Evolutionary conservation across 805 yeast species (phyloP).

Genomic region (Kurtzmaniella cleridarum): DNA sequence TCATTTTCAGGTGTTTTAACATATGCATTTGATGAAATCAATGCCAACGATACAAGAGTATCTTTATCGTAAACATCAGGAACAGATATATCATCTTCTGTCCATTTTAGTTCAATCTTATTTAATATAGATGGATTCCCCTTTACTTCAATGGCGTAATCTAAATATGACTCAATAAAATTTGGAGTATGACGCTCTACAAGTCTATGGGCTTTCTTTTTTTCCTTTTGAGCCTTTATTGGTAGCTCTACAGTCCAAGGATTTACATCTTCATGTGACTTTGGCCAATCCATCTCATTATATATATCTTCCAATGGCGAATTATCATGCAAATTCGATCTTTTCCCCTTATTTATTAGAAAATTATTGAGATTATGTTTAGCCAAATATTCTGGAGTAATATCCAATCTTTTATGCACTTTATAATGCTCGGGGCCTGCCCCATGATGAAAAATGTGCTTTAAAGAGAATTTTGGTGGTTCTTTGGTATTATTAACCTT

Average conservation of each 20-base stretch:
- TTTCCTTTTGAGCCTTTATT: conserved; percentile 13
- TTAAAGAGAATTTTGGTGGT: conserved; percentile 18
- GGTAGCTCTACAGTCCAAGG: conserved; percentile 37
- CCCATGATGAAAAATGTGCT: conserved; percentile 60
- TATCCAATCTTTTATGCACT: conserved; percentile 46
- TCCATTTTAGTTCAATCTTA: conserved; percentile 59
- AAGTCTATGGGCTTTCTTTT: conserved; percentile 20
- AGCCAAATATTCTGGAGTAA: conserved; percentile 36
- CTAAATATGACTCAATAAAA: conserved; percentile 60
- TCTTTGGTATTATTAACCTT: too few relatives aligned
- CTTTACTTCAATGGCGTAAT: conserved; percentile 44
- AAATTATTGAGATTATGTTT: conserved; percentile 5
- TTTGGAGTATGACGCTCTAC: conserved; percentile 46
- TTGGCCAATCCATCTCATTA: conserved; percentile 32
- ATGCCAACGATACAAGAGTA: conserved; percentile 70
- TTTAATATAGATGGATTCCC: conserved; percentile 32
- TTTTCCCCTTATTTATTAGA: background rate
- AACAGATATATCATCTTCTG: conserved; percentile 43
- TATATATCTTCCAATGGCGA: conserved; percentile 15
- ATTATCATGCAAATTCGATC: background rate
- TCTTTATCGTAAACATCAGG: conserved; percentile 76
- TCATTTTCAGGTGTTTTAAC: conserved; percentile 63
- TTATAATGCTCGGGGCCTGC: conserved; percentile 37
- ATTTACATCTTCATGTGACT: conserved; percentile 21
- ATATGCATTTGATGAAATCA: conserved; percentile 88